Percentiles rank a stretch among this genome's conserved stretches.
phyloP scores from a whole-genome alignment of 2,329 filamentous ascomycete species.

The Moelleriella libera region DNA sequence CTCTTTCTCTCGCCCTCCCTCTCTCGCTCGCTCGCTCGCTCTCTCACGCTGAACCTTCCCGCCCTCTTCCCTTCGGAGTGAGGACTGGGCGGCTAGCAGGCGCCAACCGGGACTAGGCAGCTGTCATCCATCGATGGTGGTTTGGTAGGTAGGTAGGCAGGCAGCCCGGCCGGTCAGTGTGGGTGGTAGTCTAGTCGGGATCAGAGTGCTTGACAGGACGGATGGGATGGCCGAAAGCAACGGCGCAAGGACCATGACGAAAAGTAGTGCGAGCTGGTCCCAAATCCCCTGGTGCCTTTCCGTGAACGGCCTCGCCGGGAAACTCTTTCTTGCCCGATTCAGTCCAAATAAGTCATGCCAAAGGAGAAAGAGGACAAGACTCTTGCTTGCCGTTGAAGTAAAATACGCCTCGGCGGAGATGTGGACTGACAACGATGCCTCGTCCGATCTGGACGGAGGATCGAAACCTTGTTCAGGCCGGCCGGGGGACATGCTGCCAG shows the following conservation, averaged over 20 bases:
- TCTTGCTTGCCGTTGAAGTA: constrained; percentile 1
- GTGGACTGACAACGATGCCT: constrained; percentile 1
- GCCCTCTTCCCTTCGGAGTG: no score
- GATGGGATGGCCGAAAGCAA: neutral
- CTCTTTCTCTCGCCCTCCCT: no score
- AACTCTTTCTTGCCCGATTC: neutral
- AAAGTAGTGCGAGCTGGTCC: neutral
- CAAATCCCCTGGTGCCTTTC: neutral
- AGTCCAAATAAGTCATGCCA: no score
- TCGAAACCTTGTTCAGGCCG: constrained; percentile 3
- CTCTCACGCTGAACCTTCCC: no score
- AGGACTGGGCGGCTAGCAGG: neutral
- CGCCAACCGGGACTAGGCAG: neutral
- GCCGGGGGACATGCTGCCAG: neutral
- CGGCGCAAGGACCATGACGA: neutral
- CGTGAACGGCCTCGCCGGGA: constrained; percentile 1
- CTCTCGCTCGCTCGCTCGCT: no score
- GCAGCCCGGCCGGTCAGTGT: neutral
- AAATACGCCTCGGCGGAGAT: constrained; percentile 1
- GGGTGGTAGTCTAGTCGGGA: neutral
- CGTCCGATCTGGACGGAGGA: constrained; percentile 4
- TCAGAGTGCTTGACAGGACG: neutral
- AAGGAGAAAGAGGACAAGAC: neutral
- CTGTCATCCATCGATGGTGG: neutral
- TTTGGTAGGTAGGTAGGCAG: neutral